phyloP scores from a whole-genome alignment of 176 grass and related monocot species.

The Phyllostachys edulis region DNA sequence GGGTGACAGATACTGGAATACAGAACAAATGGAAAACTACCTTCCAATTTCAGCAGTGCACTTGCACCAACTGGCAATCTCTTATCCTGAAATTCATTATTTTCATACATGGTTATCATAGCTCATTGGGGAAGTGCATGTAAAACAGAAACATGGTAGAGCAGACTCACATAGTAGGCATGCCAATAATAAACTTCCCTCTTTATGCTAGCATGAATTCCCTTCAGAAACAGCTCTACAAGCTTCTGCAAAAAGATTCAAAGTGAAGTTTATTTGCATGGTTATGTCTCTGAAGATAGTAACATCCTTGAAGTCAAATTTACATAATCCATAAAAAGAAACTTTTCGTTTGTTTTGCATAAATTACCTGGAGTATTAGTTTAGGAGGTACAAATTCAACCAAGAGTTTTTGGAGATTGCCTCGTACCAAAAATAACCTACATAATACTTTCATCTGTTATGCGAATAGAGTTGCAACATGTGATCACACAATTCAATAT shows the following conservation, averaged over 20 bases:
- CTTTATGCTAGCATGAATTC: constrained; percentile 44
- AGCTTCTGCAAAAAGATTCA: constrained; percentile 53
- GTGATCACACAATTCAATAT: constrained; percentile 16
- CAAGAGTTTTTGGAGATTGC: constrained; percentile 72
- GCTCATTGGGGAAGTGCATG: not conserved
- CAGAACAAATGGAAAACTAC: constrained; percentile 18
- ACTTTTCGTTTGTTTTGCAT: not conserved
- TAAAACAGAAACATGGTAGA: not conserved
- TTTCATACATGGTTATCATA: not conserved
- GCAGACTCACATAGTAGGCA: constrained; percentile 64
- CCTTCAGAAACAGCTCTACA: constrained; percentile 60
- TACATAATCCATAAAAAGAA: constrained; percentile 2
- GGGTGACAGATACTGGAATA: not conserved
- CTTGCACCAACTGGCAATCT: constrained; percentile 53
- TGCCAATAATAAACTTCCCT: constrained; percentile 72
- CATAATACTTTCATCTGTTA: constrained; percentile 12
- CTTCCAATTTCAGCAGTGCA: constrained; percentile 71
- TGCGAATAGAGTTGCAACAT: constrained; percentile 4
- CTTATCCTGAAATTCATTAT: constrained; percentile 58
- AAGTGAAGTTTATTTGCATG: not conserved
- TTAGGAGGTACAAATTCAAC: constrained; percentile 70
- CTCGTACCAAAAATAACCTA: constrained; percentile 57
- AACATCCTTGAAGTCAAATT: not conserved
- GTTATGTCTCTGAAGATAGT: not conserved
- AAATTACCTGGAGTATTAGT: constrained; percentile 63